Base-by-base conservation (phyloP, 768 basidiomycete species). In the Daedaleopsis sinensis region DNA sequence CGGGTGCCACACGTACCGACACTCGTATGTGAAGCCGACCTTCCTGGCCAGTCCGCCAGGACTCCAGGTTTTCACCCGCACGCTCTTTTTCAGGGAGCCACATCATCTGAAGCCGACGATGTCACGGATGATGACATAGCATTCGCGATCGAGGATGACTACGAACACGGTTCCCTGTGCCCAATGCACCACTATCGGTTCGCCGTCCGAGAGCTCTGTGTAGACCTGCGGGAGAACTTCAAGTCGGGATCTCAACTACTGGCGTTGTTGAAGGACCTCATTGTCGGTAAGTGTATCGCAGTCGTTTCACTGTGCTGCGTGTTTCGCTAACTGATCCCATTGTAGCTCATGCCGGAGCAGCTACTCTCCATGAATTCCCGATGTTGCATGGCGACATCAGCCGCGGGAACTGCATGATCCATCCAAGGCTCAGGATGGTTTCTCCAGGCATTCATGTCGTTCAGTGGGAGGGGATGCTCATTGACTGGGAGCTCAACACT, bases 341-440 rank as follows among this genome's bases (percentile, higher is more conserved):
- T 10, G 18, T 19, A 59, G 58, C 58, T 5, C 51, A 59, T n/a
- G 16, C 1, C 2, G 24, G 19, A 8, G 58, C 58, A 3, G 44
- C 21, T n/a, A 19, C 11, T 16, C 44, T n/a, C 18, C 0, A 23
- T 44, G 18, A 11, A n/a, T 12, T 24, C n/a, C 3, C 44, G 18
- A 4, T 56, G 18, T 16, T 52, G 8, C 55, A 57, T 11, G n/a
- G 51, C 5, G 52, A 57, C n/a, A 23, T 59, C 52, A 59, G 58
- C 44, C 18, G 11, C 3, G 51, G 58, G 2, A 59, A 59, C 19
- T 19, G 52, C 27, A 19, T 59, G 27, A 53, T 59, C 9, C 24
- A 37, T 6, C 57, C 57, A 11, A 15, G 1, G 0, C 12, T 51
- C 2, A 19, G 6, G 0, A 12, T 5, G 21, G 21, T 3, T 10